Evolutionary conservation across 179 eudicot species (phyloP).

Genomic region (Vitellaria paradoxa): DNA sequence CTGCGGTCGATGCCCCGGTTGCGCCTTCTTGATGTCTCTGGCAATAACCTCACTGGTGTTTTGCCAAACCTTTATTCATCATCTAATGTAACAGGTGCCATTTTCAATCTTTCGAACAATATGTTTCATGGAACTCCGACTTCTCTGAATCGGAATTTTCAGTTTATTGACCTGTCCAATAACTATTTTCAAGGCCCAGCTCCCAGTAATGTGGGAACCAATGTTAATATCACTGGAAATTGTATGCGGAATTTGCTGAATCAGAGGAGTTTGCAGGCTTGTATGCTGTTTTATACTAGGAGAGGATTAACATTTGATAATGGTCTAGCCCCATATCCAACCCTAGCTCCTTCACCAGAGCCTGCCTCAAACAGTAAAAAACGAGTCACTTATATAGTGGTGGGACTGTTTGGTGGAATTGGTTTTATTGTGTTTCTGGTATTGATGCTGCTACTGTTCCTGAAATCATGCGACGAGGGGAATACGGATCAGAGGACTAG

Average conservation of each 20-base stretch:
- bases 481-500: constrained; percentile 34
- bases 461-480: constrained; percentile 36
- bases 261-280: constrained; percentile 50
- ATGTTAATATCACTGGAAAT: constrained; percentile 33
- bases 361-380: constrained; percentile 12
- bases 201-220: constrained; percentile 23
- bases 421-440: constrained; percentile 49
- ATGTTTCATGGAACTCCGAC: constrained; percentile 53
- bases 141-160: constrained; percentile 31
- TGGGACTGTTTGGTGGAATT: constrained; percentile 63
- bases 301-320: constrained; percentile 46
- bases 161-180: constrained; percentile 45
- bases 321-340: constrained; percentile 28
- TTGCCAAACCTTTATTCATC: constrained; percentile 22
- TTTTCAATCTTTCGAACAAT: constrained; percentile 61
- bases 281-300: constrained; percentile 48
- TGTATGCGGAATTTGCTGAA: constrained; percentile 46
- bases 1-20: constrained; percentile 44
- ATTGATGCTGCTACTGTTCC: constrained; percentile 34
- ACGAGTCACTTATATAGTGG: constrained; percentile 35
- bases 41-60: constrained; percentile 35
- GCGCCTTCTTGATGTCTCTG: constrained; percentile 58
- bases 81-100: constrained; percentile 31
- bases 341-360: constrained; percentile 10
- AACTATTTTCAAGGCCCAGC: constrained; percentile 66